These are phyloP conservation scores for Rhododendron vialii DNA, from an alignment of 148 eudicot genomes.

Conservation along the genomic window DNA sequence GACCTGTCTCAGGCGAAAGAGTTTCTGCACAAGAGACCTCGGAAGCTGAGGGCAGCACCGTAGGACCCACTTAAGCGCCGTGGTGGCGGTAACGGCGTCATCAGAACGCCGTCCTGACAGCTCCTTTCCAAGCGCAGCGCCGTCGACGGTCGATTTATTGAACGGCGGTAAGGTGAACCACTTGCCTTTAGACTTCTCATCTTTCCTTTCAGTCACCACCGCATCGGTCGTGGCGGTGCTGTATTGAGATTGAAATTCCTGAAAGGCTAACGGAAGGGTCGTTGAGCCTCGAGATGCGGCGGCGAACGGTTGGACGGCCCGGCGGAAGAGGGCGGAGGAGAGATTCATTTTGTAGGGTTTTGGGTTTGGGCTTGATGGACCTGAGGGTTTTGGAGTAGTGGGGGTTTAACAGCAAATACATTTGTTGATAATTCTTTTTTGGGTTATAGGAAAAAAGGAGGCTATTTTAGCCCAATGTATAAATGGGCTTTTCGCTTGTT, in stretches of 20 bases:
- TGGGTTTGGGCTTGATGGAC: slow-evolving; percentile 2
- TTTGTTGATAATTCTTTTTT: too few relatives aligned
- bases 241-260: not conserved
- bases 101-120: slow-evolving; percentile 24
- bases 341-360: slow-evolving; percentile 19
- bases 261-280: not conserved
- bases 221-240: slow-evolving; percentile 12
- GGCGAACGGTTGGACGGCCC: slow-evolving; percentile 17
- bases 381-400: not conserved
- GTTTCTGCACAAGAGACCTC: slow-evolving; percentile 82
- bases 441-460: too few relatives aligned
- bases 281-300: slow-evolving; percentile 4
- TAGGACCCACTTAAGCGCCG: slow-evolving; percentile 86
- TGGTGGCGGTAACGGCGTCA: slow-evolving; percentile 17
- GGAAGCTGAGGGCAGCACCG: slow-evolving; percentile 84
- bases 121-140: slow-evolving; percentile 49
- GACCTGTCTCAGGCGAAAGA: slow-evolving; percentile 92
- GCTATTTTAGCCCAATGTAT: too few relatives aligned
- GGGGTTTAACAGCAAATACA: not conserved
- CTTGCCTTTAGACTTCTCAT: slow-evolving; percentile 21
- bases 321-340: slow-evolving; percentile 22
- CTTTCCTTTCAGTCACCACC: slow-evolving; percentile 8
- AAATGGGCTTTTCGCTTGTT: too few relatives aligned
- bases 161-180: slow-evolving; percentile 78
- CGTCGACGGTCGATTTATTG: slow-evolving; percentile 36